Evolutionary conservation across 805 yeast species (phyloP).

Genomic region (Suhomyces pyralidae): DNA sequence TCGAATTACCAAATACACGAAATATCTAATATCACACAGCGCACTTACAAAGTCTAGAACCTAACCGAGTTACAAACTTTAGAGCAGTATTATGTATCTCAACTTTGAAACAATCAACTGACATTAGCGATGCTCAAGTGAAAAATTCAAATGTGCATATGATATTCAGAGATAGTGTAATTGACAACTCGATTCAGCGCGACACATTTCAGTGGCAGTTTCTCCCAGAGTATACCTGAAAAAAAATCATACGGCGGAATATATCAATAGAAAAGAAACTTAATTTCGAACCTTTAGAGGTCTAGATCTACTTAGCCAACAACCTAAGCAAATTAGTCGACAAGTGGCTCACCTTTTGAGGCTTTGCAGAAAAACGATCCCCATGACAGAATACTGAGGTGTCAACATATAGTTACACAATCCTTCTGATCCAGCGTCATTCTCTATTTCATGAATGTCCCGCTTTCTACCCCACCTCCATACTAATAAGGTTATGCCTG

Average conservation of each 20-base stretch:
- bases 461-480: background rate
- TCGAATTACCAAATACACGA: background rate
- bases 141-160: background rate
- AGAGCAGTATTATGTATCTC: background rate
- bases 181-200: background rate
- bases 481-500: background rate
- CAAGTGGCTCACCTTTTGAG: background rate
- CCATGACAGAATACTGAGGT: background rate
- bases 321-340: background rate
- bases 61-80: background rate
- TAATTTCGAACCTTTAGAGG: background rate
- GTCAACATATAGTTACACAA: background rate
- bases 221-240: background rate
- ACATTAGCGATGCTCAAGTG: background rate
- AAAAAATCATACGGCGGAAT: background rate
- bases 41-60: background rate
- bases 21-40: background rate
- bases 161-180: background rate
- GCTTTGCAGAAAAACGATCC: background rate
- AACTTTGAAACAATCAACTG: background rate
- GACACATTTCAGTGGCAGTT: background rate
- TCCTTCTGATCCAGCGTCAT: background rate
- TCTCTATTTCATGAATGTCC: background rate
- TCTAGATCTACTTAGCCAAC: background rate
- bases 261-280: background rate